Base-by-base conservation (phyloP, 202 grass and related monocot species). In the Bolboschoenoplectus hybrid region DNA sequence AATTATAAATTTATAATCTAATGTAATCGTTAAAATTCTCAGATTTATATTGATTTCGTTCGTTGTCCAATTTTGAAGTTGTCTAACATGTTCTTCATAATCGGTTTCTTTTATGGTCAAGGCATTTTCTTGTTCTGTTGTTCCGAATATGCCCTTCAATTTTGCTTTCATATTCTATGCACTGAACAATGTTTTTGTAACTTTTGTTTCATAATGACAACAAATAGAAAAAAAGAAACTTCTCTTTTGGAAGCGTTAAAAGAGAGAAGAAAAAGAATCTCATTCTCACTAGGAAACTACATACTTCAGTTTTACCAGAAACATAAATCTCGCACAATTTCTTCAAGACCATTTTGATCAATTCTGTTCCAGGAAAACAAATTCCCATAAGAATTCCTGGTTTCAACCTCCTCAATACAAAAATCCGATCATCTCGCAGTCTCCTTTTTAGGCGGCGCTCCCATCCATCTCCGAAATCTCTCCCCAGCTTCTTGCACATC, bases 381-480 rank as follows among this genome's bases (percentile, higher is more conserved):
- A 64, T 35, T 10, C 9, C 16, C 34, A 1, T 26, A 70, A 5
- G 13, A 73, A 73, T 73, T 39, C n/a, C 2, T 38, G n/a, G 14
- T 50, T 44, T 17, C 10, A 50, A 46, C 16, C 0, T 17, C 26
- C 12, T 46, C 39, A 69, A 66, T 39, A 11, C 2, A 51, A 69
- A 26, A 44, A 1, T 55, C 40, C 38, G n/a, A 51, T 64, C 8
- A 67, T 62, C 67, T 75, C 40, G 32, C 72, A 4, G 69, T 84
- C 65, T 26, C 26, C 26, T 66, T 50, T 65, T 61, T 63, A 81
- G 92, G 91, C 80, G 91, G 89, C 81, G 86, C 89, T 43, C 89
- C 82, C 84, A 91, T 94, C 94, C 92, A 93, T 83, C 89, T 90
- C 74, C 89, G 86, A 62, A 93, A 84, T 61, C 88, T 83, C 63